Percentiles rank a stretch among this genome's conserved stretches.
These are phyloP conservation scores for Cladosporium sp. DNA, from an alignment of 2,329 filamentous ascomycete genomes.

Conservation along the genomic window DNA sequence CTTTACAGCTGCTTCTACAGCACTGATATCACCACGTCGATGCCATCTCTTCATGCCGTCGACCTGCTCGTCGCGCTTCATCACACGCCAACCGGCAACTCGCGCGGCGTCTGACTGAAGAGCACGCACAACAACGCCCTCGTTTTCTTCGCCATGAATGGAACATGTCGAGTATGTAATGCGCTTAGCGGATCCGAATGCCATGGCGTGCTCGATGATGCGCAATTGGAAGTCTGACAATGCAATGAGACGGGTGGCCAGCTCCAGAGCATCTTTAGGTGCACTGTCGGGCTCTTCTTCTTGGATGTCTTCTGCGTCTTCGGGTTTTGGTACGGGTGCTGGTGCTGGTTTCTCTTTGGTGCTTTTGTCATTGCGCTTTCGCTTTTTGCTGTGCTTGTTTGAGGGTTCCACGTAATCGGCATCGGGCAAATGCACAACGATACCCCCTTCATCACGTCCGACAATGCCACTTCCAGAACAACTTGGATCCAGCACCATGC, in stretches of 20 bases:
- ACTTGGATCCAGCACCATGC: slow-evolving; percentile 85
- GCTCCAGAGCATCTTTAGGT: slow-evolving; percentile 53
- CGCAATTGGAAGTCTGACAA: slow-evolving; percentile 80
- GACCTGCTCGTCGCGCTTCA: slow-evolving; percentile 72
- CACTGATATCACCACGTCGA: slow-evolving; percentile 51
- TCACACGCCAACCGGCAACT: slow-evolving; percentile 73
- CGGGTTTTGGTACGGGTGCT: slow-evolving; percentile 17
- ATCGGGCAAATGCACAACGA: slow-evolving; percentile 64
- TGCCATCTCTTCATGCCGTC: slow-evolving; percentile 75
- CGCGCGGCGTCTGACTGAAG: slow-evolving; percentile 68
- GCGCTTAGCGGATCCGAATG: slow-evolving; percentile 71
- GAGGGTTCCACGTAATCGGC: slow-evolving; percentile 15
- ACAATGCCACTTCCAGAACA: slow-evolving; percentile 96
- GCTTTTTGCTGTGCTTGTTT: slow-evolving; percentile 32
- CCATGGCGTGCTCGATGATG: slow-evolving; percentile 80
- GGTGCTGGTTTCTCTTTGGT: slow-evolving; percentile 21
- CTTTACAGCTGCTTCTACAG: slow-evolving; percentile 41
- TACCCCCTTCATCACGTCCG: slow-evolving; percentile 73
- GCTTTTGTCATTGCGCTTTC: slow-evolving; percentile 20
- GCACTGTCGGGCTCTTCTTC: slow-evolving; percentile 41
- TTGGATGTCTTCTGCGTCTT: slow-evolving; percentile 34
- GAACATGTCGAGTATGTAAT: slow-evolving; percentile 96
- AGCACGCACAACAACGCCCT: slow-evolving; percentile 74
- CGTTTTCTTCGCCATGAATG: slow-evolving; percentile 83
- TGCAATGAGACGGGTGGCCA: slow-evolving; percentile 67